Base-by-base conservation (phyloP, 331 rosid genomes). In the Acacia concinna region DNA sequence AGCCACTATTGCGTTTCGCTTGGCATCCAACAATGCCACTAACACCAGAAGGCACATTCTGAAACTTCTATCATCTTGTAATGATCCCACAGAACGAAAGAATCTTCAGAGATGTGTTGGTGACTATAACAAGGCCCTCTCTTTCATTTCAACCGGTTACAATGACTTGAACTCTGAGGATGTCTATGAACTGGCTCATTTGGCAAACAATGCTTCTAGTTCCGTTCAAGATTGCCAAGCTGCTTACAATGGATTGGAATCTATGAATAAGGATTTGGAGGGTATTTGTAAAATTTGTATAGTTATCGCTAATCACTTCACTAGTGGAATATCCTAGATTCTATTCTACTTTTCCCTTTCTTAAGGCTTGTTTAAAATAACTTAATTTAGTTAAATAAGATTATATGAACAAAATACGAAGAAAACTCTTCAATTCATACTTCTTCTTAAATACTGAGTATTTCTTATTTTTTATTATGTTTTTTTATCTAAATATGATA, bases 81-180 rank as follows among this genome's bases (percentile, higher is more conserved):
- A 37, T 37, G 41, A 37, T 37, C 41, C 41, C 8, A 37, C 41
- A 7, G 41, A 37, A 37, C 64, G 67, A 40, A 59, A 14, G 79
- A 77, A 6, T 20, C 85, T 86, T 38, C 54, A 44, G 25, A 59
- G 44, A 34, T 84, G 90, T 74, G 40, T n/a, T 12, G 1, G 4
- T 14, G 90, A 82, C 46, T 88, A 86, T 68, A 21, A 74, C 31
- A 68, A 75, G 49, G 92, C 84, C 10, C 66, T 79, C 17, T 82
- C 81, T 11, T 78, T 81, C 0, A 85, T 86, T 30, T 74, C 54
- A 63, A 64, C 27, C 10, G 84, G 81, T 72, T 78, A 65, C 77
- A 65, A 49, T 46, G 88, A 86, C 75, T 77, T 88, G 78, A 76
- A 86, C 81, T 83, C 88, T 38, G 86, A 85, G 82, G 82, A 81